Conservation (phyloP, 495 filamentous ascomycete genomes). For the Aspergillus leporis region DNA sequence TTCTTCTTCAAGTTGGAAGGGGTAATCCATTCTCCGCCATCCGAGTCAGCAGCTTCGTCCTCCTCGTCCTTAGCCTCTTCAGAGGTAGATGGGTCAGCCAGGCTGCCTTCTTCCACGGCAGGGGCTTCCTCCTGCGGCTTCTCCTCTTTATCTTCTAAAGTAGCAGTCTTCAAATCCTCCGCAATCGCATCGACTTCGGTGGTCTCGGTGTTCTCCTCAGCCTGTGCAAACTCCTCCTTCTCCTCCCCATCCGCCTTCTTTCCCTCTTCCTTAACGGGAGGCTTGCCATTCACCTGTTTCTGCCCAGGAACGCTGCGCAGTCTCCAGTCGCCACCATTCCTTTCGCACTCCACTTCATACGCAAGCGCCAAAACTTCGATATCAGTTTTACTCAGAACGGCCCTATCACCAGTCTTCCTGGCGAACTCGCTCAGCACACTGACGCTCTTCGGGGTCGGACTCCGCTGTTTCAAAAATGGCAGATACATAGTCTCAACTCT, state of each 20-base stretch:
- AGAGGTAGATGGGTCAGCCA: constrained; percentile 11
- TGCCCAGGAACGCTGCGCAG: constrained; percentile 75
- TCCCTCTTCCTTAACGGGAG: constrained; percentile 49
- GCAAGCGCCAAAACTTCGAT: constrained; percentile 84
- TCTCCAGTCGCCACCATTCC: constrained; percentile 80
- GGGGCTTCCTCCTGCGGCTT: constrained; percentile 13
- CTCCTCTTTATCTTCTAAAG: constrained; percentile 23
- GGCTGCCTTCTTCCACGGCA: constrained; percentile 4
- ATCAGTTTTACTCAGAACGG: constrained; percentile 85
- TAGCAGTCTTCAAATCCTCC: constrained; percentile 30
- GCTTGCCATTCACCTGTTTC: constrained; percentile 70
- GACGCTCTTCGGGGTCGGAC: constrained; percentile 71
- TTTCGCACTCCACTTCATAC: constrained; percentile 86
- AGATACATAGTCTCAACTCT: constrained; percentile 78
- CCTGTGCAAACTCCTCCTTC: constrained; percentile 9
- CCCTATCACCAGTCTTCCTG: constrained; percentile 82
- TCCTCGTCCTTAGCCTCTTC: constrained; percentile 25
- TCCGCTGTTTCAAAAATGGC: constrained; percentile 79
- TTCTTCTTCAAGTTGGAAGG: constrained; percentile 87
- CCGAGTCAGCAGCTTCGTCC: constrained; percentile 52
- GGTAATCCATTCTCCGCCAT: constrained; percentile 90
- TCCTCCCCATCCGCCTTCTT: constrained; percentile 27
- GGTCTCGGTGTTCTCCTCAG: constrained; percentile 7
- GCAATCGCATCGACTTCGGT: constrained; percentile 32
- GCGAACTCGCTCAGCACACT: constrained; percentile 82